Conservation (phyloP, 1,284 basidiomycete species). For the Ceratobasidium theobromae region DNA sequence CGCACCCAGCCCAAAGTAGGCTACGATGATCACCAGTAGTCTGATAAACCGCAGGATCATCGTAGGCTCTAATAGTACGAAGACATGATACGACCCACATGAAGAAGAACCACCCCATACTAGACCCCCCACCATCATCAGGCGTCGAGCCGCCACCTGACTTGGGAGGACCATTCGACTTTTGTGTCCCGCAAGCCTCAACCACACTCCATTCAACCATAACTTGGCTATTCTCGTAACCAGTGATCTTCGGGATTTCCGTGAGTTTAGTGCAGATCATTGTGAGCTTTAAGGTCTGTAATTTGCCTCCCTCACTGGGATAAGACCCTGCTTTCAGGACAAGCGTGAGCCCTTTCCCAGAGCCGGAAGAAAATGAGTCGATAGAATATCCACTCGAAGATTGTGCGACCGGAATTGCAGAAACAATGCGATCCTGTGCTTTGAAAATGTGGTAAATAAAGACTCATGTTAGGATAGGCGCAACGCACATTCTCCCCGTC, state of each 20-base stretch:
- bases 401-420: slow-evolving; percentile 8
- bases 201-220: slow-evolving; percentile 54
- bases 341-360: slow-evolving; percentile 58
- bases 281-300: slow-evolving; percentile 62
- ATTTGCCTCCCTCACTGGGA: slow-evolving; percentile 49
- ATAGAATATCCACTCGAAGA: slow-evolving; percentile 16
- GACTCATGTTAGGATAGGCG: slow-evolving; percentile 50
- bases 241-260: slow-evolving; percentile 53
- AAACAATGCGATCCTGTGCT: slow-evolving; percentile 41
- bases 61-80: too few relatives aligned
- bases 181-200: slow-evolving; percentile 44
- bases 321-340: slow-evolving; percentile 63
- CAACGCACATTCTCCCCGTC: slow-evolving; percentile 48
- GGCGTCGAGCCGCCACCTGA: slow-evolving; percentile 45
- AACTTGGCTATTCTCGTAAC: slow-evolving; percentile 60
- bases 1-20: slow-evolving; percentile 72
- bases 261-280: slow-evolving; percentile 54
- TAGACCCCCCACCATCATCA: slow-evolving; percentile 58
- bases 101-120: slow-evolving; percentile 80
- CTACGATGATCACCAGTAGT: slow-evolving; percentile 61
- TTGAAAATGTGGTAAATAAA: slow-evolving; percentile 46
- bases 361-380: slow-evolving; percentile 41
- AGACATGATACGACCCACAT: too few relatives aligned
- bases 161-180: slow-evolving; percentile 44
- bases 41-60: slow-evolving; percentile 45